phyloP scores from a whole-genome alignment of 2,329 filamentous ascomycete genomes.

The Claviceps spartinae region DNA sequence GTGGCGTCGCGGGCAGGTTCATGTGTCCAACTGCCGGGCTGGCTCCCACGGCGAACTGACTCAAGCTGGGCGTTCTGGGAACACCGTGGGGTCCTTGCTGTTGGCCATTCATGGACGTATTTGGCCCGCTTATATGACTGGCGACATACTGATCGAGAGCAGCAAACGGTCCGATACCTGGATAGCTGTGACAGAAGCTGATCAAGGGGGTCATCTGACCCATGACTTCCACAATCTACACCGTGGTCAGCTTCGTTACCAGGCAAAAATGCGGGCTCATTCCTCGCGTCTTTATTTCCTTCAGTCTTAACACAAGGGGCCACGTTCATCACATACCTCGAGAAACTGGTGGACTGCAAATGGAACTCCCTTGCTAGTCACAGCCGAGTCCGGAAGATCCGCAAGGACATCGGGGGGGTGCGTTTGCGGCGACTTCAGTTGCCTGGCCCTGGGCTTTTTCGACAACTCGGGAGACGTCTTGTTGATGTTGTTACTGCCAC shows the following conservation, averaged over 20 bases:
- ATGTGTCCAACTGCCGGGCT: constrained; percentile 48
- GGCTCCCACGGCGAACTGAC: constrained; percentile 44
- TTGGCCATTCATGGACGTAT: constrained; percentile 34
- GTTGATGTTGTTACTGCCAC: neutral
- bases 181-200: constrained; percentile 40
- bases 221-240: constrained; percentile 50
- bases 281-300: too few species aligned
- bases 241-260: constrained; percentile 8
- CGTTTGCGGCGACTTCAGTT: constrained; percentile 44
- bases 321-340: constrained; percentile 30
- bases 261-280: neutral
- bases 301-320: neutral
- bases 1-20: constrained; percentile 48
- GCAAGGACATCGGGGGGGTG: constrained; percentile 44
- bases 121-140: constrained; percentile 28
- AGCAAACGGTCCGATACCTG: constrained; percentile 39
- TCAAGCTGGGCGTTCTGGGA: constrained; percentile 40
- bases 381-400: constrained; percentile 43
- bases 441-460: constrained; percentile 48
- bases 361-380: constrained; percentile 48
- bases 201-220: constrained; percentile 54
- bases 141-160: constrained; percentile 48
- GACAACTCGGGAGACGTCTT: constrained; percentile 53
- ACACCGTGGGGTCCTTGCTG: constrained; percentile 28
- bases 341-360: constrained; percentile 50